Base-by-base conservation (phyloP, 2,329 filamentous ascomycete genomes). In the Graphium sp. region DNA sequence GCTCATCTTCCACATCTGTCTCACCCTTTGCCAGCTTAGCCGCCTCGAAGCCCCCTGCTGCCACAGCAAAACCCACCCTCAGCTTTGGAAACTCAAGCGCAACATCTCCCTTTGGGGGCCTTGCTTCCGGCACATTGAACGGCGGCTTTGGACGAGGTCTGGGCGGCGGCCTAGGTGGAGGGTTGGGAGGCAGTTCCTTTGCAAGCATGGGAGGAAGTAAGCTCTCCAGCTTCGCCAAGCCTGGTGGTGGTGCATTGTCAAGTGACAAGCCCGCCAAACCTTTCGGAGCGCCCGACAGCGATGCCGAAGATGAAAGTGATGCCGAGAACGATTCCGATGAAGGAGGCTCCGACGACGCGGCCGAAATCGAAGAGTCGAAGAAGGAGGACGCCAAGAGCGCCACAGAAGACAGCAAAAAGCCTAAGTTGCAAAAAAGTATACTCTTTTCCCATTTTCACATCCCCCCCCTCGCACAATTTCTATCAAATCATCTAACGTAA, bases 201-300 rank as follows among this genome's bases (percentile, higher is more conserved):
- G 81, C 74, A 23, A 72, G 74, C 25, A 62, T 72, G 14, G 67
- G 63, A 28, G 52, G 29, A 10, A 28, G 30, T 12, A 50, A 48
- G 23, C 32, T 38, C 7, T 30, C 34, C 10, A 36, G 34, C 5
- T 87, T 87, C 49, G 79, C 73, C 30, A 69, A 72, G 28, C 62
- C 71, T 18, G 66, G 63, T 26, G n/a, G n/a, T n/a, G 53, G 53
- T 20, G 53, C 52, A 9, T 50, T 64, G 22, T 62, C 58, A 42
- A 67, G 57, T 33, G 60, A 62, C 34, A 80, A 79, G 47, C 60
- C 70, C 10, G 61, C 65, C 4, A 81, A 70, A 49, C 66, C 81
- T 0, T 89, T 93, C 45, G 83, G 83, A 18, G 78, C 81, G 9
- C 69, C 80, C 2, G 73, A 74, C 22, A 76, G 69, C 34, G 72